A percentile compares a stretch with the other conserved stretches of the same genome.
Conservation (phyloP, 441 rosid genomes). For the Erodium moschatum region DNA sequence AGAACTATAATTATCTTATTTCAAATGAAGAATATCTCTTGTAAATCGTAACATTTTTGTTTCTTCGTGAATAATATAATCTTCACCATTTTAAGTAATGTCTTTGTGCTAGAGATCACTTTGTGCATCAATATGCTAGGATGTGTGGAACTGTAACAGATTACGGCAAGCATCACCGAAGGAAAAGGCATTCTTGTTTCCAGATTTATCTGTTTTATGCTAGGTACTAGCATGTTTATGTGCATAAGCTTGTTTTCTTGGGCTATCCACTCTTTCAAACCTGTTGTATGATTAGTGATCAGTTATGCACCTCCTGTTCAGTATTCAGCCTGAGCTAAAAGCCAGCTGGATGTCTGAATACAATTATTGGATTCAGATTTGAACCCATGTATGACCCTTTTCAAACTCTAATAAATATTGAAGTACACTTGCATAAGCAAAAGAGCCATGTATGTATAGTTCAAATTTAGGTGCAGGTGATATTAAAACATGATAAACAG, state of each 20-base stretch:
- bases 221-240: background rate
- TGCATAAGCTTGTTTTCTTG: constrained; percentile 1
- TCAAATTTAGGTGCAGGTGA: background rate
- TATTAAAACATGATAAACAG: background rate
- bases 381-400: background rate
- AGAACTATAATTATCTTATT: background rate
- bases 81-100: background rate
- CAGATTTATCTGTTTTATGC: background rate
- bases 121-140: background rate
- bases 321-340: background rate
- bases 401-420: background rate
- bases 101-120: background rate
- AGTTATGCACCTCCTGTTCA: background rate
- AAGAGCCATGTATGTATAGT: background rate
- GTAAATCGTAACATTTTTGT: background rate
- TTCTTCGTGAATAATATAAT: background rate
- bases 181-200: background rate
- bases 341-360: background rate
- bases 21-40: constrained; percentile 1
- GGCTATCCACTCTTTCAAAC: background rate
- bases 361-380: background rate
- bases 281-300: background rate
- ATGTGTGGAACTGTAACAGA: background rate
- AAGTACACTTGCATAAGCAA: background rate
- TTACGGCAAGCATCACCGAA: background rate